Evolutionary conservation across 2,329 filamentous ascomycete genomes (phyloP), one percentile per base, ranked within the genome.

Genomic region (Fusarium tanahbumbuense): DNA sequence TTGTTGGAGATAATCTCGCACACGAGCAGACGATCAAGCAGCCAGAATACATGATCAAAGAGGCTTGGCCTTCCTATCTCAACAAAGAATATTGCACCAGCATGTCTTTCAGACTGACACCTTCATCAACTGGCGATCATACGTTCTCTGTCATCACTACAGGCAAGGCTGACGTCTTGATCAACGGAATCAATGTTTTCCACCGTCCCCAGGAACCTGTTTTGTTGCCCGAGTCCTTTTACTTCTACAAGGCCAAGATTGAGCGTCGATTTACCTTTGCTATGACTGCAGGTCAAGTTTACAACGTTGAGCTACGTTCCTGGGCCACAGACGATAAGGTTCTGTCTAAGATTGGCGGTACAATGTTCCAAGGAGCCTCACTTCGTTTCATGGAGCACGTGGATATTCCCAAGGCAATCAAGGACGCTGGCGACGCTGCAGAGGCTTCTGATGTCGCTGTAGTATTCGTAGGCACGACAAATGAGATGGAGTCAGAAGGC

Each of bases 211-310:
- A 62, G 3, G 59, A 62, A 4, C 20, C 46, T 0, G 30, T 52
- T 18, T 10, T 62, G 6, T 22, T 60, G 6, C 59, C 59, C 0
- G 59, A 62, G 15, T 61, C 60, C 1, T 63, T 63, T 8, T 63
- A 61, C 11, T 63, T 63, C 6, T 63, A 61, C 25, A 63, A 63
- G 6, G 32, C 60, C 0, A 63, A 63, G 47, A 63, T 63, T 3
- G 60, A 61, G 18, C 41, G 57, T 11, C 60, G 60, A 0, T 63
- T 63, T 1, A 32, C 23, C 2, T n/a, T 27, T 2, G 0, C 22
- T 0, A 62, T 62, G 59, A 7, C 0, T 9, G 15, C 40, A 9
- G 45, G 30, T 0, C 20, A 5, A 3, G 20, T 30, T 1, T 60
- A 62, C 10, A 18, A 52, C 8, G 15, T 63, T 0, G 56, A 63